These are phyloP conservation scores for Colletotrichum gigasporum DNA, from an alignment of 2,329 filamentous ascomycete genomes.

Conservation along the genomic window DNA sequence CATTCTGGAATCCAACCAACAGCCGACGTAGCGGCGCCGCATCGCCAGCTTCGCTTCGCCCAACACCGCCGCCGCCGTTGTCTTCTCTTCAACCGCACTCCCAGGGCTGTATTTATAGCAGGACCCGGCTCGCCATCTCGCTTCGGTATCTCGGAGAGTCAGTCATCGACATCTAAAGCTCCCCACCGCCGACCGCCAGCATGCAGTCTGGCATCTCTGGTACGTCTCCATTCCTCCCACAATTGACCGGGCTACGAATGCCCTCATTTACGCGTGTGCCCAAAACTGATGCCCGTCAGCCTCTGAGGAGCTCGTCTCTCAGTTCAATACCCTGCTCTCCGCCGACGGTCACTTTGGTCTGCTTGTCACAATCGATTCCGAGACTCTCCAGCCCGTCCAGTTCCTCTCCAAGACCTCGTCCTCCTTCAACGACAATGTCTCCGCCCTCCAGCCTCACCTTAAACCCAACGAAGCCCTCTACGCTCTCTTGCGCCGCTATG, in stretches of 20 bases:
- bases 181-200: neutral
- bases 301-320: constrained; percentile 78
- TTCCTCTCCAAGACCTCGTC: constrained; percentile 62
- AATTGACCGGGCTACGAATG: neutral
- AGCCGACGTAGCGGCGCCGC: constrained; percentile 27
- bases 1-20: constrained; percentile 5
- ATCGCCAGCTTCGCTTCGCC: constrained; percentile 13
- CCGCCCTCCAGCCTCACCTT: constrained; percentile 69
- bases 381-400: constrained; percentile 71
- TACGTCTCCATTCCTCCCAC: constrained; percentile 42
- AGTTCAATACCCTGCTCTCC: constrained; percentile 76
- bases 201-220: constrained; percentile 87
- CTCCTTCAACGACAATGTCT: constrained; percentile 72
- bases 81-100: neutral
- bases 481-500: constrained; percentile 76
- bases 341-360: constrained; percentile 73
- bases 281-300: constrained; percentile 55
- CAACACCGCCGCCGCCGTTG: neutral
- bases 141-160: too few relatives aligned
- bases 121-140: too few relatives aligned
- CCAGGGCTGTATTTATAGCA: neutral
- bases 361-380: constrained; percentile 74
- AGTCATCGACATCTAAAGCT: neutral
- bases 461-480: constrained; percentile 76
- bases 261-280: neutral